A percentile compares a stretch with the other conserved stretches of the same genome.
Evolutionary conservation across 1,284 basidiomycete genomes (phyloP).

Genomic region (Schizopora paradoxa): DNA sequence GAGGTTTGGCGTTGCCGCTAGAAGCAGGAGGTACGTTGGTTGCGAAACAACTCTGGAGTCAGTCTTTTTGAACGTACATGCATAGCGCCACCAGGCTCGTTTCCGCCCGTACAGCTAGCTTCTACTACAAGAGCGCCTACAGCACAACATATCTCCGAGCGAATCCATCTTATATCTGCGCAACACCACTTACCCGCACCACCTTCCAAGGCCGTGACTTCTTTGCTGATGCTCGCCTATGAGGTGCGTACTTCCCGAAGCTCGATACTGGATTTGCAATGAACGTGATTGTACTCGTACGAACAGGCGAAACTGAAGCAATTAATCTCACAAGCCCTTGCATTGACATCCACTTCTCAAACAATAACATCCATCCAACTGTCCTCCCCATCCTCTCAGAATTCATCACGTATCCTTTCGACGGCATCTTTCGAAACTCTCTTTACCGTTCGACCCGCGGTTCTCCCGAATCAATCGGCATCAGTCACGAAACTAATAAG

Average conservation of each 20-base stretch:
- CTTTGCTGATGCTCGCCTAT: conserved; percentile 69
- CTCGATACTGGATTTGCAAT: background rate
- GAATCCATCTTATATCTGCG: conserved; percentile 73
- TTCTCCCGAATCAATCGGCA: conserved; percentile 69
- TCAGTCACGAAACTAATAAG: conserved; percentile 60
- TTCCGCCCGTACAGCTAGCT: conserved; percentile 62
- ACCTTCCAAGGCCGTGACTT: conserved; percentile 57
- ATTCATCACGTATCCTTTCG: conserved; percentile 49
- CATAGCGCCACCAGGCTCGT: conserved; percentile 64
- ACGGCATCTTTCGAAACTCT: conserved; percentile 67
- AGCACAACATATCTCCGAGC: conserved; percentile 70
- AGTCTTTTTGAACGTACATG: conserved; percentile 10
- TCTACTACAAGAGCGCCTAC: conserved; percentile 65
- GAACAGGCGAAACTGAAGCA: conserved; percentile 74
- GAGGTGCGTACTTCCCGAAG: conserved; percentile 42
- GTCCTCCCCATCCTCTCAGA: conserved; percentile 40
- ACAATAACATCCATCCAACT: conserved; percentile 72
- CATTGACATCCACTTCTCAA: conserved; percentile 67
- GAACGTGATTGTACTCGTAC: conserved; percentile 1
- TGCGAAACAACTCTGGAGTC: background rate
- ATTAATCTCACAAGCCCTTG: conserved; percentile 70
- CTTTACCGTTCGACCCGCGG: conserved; percentile 71
- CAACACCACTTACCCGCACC: conserved; percentile 62
- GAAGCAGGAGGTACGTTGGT: conserved; percentile 56
- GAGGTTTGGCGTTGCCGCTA: conserved; percentile 53